Evolutionary conservation across 805 yeast genomes (phyloP).

Genomic region (Cyberlindnera euphorbiae): DNA sequence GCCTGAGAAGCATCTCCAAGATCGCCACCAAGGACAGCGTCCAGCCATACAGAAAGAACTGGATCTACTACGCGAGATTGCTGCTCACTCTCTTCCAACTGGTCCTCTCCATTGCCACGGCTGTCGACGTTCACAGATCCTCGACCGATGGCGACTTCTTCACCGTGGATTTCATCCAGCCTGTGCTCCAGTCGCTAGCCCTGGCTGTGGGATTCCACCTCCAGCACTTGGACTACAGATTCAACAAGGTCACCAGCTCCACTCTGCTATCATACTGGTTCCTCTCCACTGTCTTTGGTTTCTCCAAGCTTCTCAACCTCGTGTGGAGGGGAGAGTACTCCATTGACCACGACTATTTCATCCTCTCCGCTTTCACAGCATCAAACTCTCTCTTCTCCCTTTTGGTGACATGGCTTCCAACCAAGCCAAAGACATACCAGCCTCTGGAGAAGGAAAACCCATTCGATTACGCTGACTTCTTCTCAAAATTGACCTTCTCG

Average conservation of each 20-base stretch:
- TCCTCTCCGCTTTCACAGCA: slow-evolving; percentile 30
- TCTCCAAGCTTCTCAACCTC: slow-evolving; percentile 39
- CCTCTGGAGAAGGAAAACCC: slow-evolving; percentile 32
- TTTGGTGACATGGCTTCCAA: slow-evolving; percentile 35
- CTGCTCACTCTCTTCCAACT: slow-evolving; percentile 30
- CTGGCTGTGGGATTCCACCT: slow-evolving; percentile 48
- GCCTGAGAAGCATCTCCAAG: slow-evolving; percentile 32
- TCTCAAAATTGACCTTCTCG: slow-evolving; percentile 72
- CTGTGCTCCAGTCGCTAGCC: slow-evolving; percentile 37
- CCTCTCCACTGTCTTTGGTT: slow-evolving; percentile 43
- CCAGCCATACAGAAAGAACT: slow-evolving; percentile 34
- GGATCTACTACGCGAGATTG: slow-evolving; percentile 33
- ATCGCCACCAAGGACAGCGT: slow-evolving; percentile 17
- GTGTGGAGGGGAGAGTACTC: slow-evolving; percentile 29
- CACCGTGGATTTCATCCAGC: slow-evolving; percentile 31
- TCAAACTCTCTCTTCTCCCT: slow-evolving; percentile 30
- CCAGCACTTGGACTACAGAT: slow-evolving; percentile 69
- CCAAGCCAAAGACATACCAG: slow-evolving; percentile 36
- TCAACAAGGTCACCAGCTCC: slow-evolving; percentile 61
- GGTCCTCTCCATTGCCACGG: slow-evolving; percentile 23
- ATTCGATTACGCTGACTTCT: slow-evolving; percentile 49
- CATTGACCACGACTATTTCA: slow-evolving; percentile 19
- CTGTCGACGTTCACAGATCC: slow-evolving; percentile 16
- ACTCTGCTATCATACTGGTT: slow-evolving; percentile 75
- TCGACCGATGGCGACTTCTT: slow-evolving; percentile 9